Evolutionary conservation across 257 asterid species (phyloP).

Genomic region (Scutellaria minor): DNA sequence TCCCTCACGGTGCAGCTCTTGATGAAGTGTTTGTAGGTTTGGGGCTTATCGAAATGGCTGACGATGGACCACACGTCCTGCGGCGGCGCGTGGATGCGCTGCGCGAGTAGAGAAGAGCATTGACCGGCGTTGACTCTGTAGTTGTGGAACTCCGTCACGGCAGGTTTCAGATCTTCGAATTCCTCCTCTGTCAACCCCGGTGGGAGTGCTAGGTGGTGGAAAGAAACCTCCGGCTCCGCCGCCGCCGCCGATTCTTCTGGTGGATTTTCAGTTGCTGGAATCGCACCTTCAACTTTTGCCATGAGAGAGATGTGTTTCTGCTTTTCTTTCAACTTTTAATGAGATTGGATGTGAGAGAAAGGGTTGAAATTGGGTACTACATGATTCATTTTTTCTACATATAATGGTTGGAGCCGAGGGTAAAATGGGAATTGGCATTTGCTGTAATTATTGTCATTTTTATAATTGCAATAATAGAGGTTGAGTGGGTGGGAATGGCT

Average conservation of each 20-base stretch:
- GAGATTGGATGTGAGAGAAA: conserved; percentile 14
- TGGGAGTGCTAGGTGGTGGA: conserved; percentile 39
- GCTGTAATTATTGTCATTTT: conserved; percentile 23
- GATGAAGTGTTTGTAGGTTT: conserved; percentile 91
- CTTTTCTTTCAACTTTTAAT: neutral
- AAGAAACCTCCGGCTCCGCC: conserved; percentile 14
- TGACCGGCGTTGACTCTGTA: conserved; percentile 70
- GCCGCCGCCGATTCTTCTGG: neutral
- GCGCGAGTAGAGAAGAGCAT: conserved; percentile 81
- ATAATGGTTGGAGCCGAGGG: neutral
- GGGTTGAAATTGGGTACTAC: conserved; percentile 25
- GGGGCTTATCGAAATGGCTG: conserved; percentile 83
- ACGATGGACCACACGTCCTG: conserved; percentile 67
- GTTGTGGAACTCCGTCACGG: conserved; percentile 62
- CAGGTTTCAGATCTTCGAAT: conserved; percentile 62
- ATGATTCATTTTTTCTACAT: neutral
- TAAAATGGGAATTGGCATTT: conserved; percentile 10
- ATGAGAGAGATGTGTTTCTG: conserved; percentile 25
- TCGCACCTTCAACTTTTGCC: conserved; percentile 34
- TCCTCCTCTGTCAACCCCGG: conserved; percentile 61
- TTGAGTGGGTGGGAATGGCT: conserved; percentile 27
- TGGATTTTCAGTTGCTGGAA: conserved; percentile 25
- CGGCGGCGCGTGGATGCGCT: conserved; percentile 75
- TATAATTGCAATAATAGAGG: conserved; percentile 38
- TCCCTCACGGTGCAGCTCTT: conserved; percentile 72